Conservation (phyloP, 2,329 filamentous ascomycete species). For the Calycina herbarum region DNA sequence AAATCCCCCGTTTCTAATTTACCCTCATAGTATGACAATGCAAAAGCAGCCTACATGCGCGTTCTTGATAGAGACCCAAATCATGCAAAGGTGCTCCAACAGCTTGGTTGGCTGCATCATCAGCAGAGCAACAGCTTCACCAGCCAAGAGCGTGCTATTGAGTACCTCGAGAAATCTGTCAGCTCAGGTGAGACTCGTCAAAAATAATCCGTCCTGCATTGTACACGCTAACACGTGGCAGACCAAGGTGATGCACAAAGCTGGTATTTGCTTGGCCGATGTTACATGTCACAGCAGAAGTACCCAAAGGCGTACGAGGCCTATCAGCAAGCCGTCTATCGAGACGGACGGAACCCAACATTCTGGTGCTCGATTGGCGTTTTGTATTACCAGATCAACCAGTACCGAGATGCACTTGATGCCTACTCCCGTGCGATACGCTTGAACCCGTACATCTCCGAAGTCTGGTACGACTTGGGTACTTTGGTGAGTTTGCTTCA, state of each 20-base stretch:
- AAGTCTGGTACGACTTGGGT: constrained; percentile 98
- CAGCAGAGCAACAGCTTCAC: constrained; percentile 90
- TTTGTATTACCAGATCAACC: constrained; percentile 98
- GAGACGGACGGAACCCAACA: constrained; percentile 94
- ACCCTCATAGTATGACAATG: constrained; percentile 74
- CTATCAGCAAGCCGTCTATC: constrained; percentile 97
- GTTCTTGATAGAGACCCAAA: constrained; percentile 93
- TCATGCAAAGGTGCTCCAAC: constrained; percentile 96
- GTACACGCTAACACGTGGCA: constrained; percentile 45
- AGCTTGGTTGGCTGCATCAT: constrained; percentile 96
- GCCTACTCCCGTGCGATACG: constrained; percentile 96
- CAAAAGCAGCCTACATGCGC: constrained; percentile 87
- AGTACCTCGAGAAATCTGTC: constrained; percentile 96
- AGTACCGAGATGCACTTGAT: constrained; percentile 96
- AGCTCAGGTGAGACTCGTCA: constrained; percentile 67
- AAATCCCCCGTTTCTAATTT: not conserved
- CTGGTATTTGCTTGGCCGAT: constrained; percentile 96
- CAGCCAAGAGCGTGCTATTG: constrained; percentile 93
- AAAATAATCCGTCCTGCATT: constrained; percentile 26
- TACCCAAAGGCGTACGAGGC: constrained; percentile 98
- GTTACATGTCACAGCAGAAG: constrained; percentile 99
- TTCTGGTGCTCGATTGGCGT: constrained; percentile 99
- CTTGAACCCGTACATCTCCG: constrained; percentile 95
- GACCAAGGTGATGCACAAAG: constrained; percentile 95
- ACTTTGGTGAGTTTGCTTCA: constrained; percentile 71